Evolutionary conservation across 2,329 filamentous ascomycete genomes (phyloP), one percentile per base, ranked within the genome.

Genomic region (Dryadomyces quercivorus): DNA sequence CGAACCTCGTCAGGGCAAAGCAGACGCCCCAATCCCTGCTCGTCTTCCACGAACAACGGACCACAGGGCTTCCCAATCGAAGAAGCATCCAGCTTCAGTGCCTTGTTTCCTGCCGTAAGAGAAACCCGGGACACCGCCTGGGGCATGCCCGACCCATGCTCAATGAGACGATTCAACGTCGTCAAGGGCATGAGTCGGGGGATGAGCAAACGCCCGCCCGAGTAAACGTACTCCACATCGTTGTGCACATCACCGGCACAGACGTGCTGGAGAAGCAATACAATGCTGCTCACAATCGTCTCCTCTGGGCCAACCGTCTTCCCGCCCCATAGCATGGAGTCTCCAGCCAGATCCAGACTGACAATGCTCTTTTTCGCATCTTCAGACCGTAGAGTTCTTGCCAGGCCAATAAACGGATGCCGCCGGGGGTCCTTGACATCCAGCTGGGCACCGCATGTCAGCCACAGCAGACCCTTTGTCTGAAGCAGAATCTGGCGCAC

Each of bases 361-460:
- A 71, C 63, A 16, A 77, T 65, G 0, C 58, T 63, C 59, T 69
- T 75, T 18, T 69, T 65, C 0, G 69, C 64, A 56, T 76, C 70
- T 49, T 79, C 76, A 0, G 76, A 78, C 49, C 72, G 69, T 9
- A 79, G 63, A 0, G 74, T 73, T 20, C 76, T 67, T 1, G 72
- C 68, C 16, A 79, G 61, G 1, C 71, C 75, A n/a, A 73, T 61
- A 20, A 76, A 67, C 0, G 70, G 66, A 2, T 74, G 65, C 13
- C 66, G 63, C 22, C 61, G 60, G 0, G 75, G 73, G 16, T 66
- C 43, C 36, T 50, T 15, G 62, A 63, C 46, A 57, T 65, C 64
- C 62, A 58, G 68, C 34, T 73, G 69, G 1, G 71, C 72, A 4
- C 70, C 71, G 0, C 64, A 63, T 0, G 74, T 74, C 18, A 77